These are phyloP conservation scores for Ciborinia camelliae DNA, from an alignment of 2,329 filamentous ascomycete species.

Conservation along the genomic window DNA sequence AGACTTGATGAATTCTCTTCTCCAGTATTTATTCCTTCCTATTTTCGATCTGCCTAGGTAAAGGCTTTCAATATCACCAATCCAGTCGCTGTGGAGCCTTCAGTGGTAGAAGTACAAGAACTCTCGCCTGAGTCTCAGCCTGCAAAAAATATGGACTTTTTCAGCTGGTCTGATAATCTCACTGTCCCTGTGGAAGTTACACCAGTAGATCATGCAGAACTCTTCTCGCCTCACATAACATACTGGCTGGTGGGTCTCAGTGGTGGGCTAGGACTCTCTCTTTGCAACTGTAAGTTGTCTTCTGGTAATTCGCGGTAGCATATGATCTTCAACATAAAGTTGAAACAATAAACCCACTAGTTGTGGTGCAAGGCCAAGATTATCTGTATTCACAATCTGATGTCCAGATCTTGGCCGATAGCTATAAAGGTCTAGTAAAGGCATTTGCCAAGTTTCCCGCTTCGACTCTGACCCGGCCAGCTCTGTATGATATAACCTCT, in stretches of 20 bases:
- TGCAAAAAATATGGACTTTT: too few species aligned
- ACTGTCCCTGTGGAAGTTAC: not conserved
- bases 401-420: not conserved
- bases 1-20: too few species aligned
- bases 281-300: conserved; percentile 43
- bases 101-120: too few species aligned
- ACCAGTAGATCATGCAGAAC: not conserved
- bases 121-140: too few species aligned
- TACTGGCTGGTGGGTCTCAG: conserved; percentile 36
- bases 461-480: not conserved
- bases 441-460: not conserved
- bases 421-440: not conserved
- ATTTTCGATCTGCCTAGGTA: too few species aligned
- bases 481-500: not conserved
- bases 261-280: conserved; percentile 37
- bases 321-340: conserved; percentile 20
- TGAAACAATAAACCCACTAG: too few species aligned
- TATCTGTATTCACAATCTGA: not conserved
- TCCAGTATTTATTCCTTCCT: too few species aligned
- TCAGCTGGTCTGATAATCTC: too few species aligned
- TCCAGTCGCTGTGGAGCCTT: too few species aligned
- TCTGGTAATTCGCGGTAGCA: conserved; percentile 42
- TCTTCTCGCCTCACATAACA: conserved; percentile 27
- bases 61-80: too few species aligned
- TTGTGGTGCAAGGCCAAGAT: too few species aligned